Evolutionary conservation across 164 flowering plant species (phyloP).

Genomic region (Vitis amurensis): DNA sequence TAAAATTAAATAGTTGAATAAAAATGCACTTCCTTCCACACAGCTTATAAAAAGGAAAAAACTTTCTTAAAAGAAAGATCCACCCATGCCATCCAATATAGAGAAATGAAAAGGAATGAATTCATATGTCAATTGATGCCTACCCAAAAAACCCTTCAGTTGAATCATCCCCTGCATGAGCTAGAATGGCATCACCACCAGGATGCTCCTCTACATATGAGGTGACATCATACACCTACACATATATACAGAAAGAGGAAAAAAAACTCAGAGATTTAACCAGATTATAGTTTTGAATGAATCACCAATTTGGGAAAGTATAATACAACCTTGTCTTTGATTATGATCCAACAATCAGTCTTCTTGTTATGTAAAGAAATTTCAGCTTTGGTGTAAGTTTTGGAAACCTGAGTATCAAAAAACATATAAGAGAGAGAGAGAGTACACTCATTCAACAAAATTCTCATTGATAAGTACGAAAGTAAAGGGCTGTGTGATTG

Average conservation of each 20-base stretch:
- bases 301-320: neutral
- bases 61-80: neutral
- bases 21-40: too few relatives aligned
- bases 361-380: constrained; percentile 75
- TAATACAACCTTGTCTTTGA: constrained; percentile 72
- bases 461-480: neutral
- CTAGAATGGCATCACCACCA: constrained; percentile 92
- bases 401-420: constrained; percentile 39
- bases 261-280: neutral
- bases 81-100: too few relatives aligned
- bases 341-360: constrained; percentile 94
- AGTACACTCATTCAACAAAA: neutral
- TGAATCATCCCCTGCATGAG: constrained; percentile 94
- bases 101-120: neutral
- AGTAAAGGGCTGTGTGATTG: neutral
- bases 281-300: neutral
- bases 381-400: constrained; percentile 61
- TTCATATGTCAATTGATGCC: constrained; percentile 5
- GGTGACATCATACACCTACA: constrained; percentile 89
- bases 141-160: constrained; percentile 99
- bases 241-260: neutral
- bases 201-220: constrained; percentile 97
- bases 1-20: too few relatives aligned
- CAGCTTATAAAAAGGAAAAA: too few relatives aligned
- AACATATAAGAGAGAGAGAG: neutral